A percentile compares a stretch with the other conserved stretches of the same genome.
Evolutionary conservation across 331 rosid species (phyloP).

Genomic region (Cydonia oblonga): DNA sequence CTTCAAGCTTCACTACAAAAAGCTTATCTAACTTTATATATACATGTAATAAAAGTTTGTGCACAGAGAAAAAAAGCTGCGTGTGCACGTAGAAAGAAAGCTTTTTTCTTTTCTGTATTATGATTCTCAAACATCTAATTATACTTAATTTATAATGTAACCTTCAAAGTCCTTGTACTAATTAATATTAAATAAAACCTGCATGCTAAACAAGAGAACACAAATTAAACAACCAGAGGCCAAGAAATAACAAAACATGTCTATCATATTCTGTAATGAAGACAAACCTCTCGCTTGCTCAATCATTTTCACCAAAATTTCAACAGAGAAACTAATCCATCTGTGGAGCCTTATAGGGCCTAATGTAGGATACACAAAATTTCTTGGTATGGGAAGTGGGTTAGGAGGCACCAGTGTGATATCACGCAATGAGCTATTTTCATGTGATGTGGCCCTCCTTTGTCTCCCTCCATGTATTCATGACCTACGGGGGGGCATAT

Average conservation of each 20-base stretch:
- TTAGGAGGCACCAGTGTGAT: conserved; percentile 20
- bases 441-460: conserved; percentile 45
- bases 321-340: conserved; percentile 18
- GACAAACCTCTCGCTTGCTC: conserved; percentile 40
- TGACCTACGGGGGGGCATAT: conserved; percentile 24
- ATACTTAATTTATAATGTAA: too few species aligned
- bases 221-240: not conserved
- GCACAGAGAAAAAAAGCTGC: not conserved
- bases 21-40: not conserved
- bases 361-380: conserved; percentile 24
- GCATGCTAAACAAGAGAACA: not conserved
- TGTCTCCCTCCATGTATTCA: conserved; percentile 41
- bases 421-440: conserved; percentile 45
- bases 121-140: too few species aligned
- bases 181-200: too few species aligned
- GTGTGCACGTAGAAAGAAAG: too few species aligned
- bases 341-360: conserved; percentile 36
- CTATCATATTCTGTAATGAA: conserved; percentile 15
- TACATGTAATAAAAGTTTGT: not conserved
- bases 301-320: conserved; percentile 37
- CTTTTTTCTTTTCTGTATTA: too few species aligned
- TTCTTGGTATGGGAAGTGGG: conserved; percentile 31
- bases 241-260: not conserved
- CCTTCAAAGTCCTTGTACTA: too few species aligned
- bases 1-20: not conserved